A percentile compares a stretch with the other conserved stretches of the same genome.
phyloP scores from a whole-genome alignment of 2,329 filamentous ascomycete genomes.

The Ilyonectria destructans region DNA sequence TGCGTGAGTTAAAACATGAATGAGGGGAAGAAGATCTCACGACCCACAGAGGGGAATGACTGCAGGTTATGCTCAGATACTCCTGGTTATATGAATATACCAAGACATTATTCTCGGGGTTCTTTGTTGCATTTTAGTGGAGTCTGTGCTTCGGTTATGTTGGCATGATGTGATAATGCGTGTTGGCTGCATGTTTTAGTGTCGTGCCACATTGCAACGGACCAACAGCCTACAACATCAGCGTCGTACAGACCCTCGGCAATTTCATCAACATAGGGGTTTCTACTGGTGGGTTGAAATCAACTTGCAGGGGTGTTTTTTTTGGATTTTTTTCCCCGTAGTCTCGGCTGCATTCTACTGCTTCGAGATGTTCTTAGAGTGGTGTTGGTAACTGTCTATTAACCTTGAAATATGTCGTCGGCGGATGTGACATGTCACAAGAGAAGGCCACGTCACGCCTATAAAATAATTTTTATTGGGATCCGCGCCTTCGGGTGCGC shows the following conservation, averaged over 20 bases:
- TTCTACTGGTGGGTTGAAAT: neutral
- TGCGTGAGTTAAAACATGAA: neutral
- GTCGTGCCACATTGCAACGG: neutral
- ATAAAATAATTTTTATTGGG: neutral
- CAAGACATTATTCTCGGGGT: neutral
- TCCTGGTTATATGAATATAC: constrained; percentile 3
- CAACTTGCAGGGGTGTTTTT: neutral
- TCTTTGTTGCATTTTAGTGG: constrained; percentile 1
- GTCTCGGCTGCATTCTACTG: neutral
- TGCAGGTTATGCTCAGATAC: neutral
- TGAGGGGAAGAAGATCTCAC: constrained; percentile 5
- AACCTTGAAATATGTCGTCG: neutral
- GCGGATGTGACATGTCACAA: neutral
- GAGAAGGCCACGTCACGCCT: neutral
- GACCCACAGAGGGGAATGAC: neutral
- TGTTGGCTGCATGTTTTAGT: neutral
- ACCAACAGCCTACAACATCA: neutral
- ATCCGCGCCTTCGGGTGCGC: neutral
- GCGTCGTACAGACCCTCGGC: neutral
- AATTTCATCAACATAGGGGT: neutral
- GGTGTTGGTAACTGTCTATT: neutral
- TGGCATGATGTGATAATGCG: neutral
- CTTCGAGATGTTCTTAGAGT: neutral
- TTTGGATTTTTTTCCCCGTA: neutral
- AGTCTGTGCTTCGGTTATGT: neutral